phyloP scores from a whole-genome alignment of 139 green algal species.

The Chlorella sp. region DNA sequence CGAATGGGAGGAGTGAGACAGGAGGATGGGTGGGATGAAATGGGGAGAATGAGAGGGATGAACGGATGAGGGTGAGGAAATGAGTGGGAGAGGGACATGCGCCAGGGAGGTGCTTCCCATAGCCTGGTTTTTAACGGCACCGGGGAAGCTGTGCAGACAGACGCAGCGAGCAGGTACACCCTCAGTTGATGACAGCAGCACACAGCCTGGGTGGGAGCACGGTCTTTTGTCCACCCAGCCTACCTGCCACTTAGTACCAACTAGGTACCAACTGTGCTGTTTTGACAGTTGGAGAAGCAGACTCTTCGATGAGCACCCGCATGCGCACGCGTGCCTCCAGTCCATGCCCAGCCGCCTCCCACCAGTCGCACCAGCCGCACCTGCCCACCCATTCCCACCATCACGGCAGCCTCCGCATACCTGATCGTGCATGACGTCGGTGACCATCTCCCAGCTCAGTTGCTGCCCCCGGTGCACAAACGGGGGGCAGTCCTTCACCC shows the following conservation, averaged over 20 bases:
- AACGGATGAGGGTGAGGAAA: background rate
- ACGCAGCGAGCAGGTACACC: too few relatives aligned
- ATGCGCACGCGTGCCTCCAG: background rate
- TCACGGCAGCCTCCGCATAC: background rate
- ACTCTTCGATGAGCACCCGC: background rate
- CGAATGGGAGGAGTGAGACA: too few relatives aligned
- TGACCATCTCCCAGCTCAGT: background rate
- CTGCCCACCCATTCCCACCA: background rate
- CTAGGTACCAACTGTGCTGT: too few relatives aligned
- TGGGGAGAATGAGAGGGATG: background rate
- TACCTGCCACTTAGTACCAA: too few relatives aligned
- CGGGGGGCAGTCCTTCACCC: conserved; percentile 4
- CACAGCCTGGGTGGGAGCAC: too few relatives aligned
- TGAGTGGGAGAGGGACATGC: background rate
- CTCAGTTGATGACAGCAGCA: too few relatives aligned
- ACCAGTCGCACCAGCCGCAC: background rate
- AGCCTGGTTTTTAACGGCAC: too few relatives aligned
- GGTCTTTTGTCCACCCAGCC: too few relatives aligned
- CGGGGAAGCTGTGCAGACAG: too few relatives aligned
- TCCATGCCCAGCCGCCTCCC: too few relatives aligned
- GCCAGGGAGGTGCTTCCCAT: too few relatives aligned
- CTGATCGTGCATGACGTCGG: conserved; percentile 32
- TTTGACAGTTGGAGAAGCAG: too few relatives aligned
- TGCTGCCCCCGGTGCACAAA: conserved; percentile 55
- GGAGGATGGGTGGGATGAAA: background rate